Base-by-base conservation (phyloP, 2,329 filamentous ascomycete species). In the Fusarium domesticum region DNA sequence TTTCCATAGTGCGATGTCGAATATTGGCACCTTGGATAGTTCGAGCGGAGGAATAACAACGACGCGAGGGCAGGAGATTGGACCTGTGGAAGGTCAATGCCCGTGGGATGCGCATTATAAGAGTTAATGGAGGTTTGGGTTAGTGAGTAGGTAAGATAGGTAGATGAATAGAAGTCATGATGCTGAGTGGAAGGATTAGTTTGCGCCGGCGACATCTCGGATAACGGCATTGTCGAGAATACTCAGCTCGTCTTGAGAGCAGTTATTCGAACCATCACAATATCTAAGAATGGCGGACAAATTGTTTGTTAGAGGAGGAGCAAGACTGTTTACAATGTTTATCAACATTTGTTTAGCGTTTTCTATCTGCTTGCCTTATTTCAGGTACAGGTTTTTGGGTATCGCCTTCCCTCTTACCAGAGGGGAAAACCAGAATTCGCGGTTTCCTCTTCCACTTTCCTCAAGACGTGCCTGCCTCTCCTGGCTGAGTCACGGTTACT, bases 201-300 rank as follows among this genome's bases (percentile, higher is more conserved):
- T 60, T 59, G 50, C 38, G 41, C 39, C 54, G 57, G 57, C 33
- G 53, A 58, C 62, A 51, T 45, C 38, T 45, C 59, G 60, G 57
- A 15, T 48, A 51, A 36, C 25, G 19, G 31, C 6, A 20, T 25
- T 25, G n/a, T n/a, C n/a, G n/a, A n/a, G n/a, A n/a, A n/a, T n/a
- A n/a, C n/a, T n/a, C n/a, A n/a, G n/a, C n/a, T n/a, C n/a, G n/a
- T n/a, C n/a, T n/a, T n/a, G n/a, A n/a, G n/a, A n/a, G n/a, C n/a
- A n/a, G n/a, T n/a, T n/a, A n/a, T n/a, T n/a, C n/a, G n/a, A n/a
- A n/a, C n/a, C n/a, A n/a, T n/a, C n/a, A n/a, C n/a, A n/a, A n/a
- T n/a, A n/a, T n/a, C n/a, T n/a, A n/a, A n/a, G n/a, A n/a, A n/a
- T n/a, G n/a, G n/a, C n/a, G n/a, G n/a, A n/a, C n/a, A n/a, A n/a